A percentile compares a stretch with the other conserved stretches of the same genome.
phyloP scores from a whole-genome alignment of 2,329 filamentous ascomycete genomes.

The Fusarium sp. region DNA sequence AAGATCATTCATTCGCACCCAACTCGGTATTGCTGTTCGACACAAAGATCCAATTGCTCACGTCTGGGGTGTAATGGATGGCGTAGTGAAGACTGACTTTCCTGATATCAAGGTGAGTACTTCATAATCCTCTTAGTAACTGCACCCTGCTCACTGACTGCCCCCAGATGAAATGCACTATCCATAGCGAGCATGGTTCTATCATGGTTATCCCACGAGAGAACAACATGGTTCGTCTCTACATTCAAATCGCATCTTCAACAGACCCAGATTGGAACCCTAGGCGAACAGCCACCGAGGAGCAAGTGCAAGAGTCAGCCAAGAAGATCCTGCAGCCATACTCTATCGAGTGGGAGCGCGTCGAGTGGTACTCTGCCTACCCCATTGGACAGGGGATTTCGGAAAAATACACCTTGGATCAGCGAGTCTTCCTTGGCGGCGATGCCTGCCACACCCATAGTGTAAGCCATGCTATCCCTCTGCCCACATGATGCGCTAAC shows the following conservation, averaged over 20 bases:
- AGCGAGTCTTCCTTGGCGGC: conserved; percentile 80
- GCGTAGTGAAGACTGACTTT: conserved; percentile 79
- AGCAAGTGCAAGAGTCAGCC: conserved; percentile 74
- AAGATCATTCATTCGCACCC: conserved; percentile 73
- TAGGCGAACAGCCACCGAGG: conserved; percentile 72
- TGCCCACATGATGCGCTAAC: conserved; percentile 21
- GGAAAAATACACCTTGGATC: conserved; percentile 74
- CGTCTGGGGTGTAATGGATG: conserved; percentile 83
- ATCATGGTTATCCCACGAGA: conserved; percentile 86
- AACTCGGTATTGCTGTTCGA: conserved; percentile 77
- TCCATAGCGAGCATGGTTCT: conserved; percentile 79
- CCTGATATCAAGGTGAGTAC: conserved; percentile 77
- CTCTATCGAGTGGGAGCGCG: conserved; percentile 73
- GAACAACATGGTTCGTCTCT: conserved; percentile 75
- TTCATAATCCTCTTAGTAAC: neutral
- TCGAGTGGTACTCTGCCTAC: conserved; percentile 83
- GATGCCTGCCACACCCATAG: conserved; percentile 86
- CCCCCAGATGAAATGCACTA: conserved; percentile 76
- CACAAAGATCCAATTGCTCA: conserved; percentile 78
- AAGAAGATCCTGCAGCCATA: conserved; percentile 76
- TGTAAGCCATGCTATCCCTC: conserved; percentile 63
- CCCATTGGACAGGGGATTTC: conserved; percentile 81
- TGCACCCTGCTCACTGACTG: conserved; percentile 57
- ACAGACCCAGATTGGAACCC: conserved; percentile 72
- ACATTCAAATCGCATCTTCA: conserved; percentile 76